Base-by-base conservation (phyloP, 805 yeast genomes). In the Saturnispora gosingensis region DNA sequence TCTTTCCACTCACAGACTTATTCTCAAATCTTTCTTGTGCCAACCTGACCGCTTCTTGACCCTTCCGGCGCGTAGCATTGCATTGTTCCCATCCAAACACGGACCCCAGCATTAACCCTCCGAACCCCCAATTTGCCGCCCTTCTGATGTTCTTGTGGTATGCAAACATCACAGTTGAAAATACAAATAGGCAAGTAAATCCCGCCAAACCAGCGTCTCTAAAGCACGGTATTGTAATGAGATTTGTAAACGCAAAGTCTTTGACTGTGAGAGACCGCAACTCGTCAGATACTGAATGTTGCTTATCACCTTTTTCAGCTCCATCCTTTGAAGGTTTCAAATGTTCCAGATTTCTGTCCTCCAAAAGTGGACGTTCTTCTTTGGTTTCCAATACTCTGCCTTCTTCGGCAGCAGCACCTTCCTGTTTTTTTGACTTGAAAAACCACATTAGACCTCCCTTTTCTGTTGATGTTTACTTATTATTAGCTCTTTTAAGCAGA, bases 1-100 rank as follows among this genome's bases (percentile, higher is more conserved):
- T 30, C 34, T 30, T 30, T 30, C 34, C 34, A 30, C 15, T 10
- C 34, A 30, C 9, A 5, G 42, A 16, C 58, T 61, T 62, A 36
- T 60, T 59, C 46, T 61, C 64, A 49, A 55, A 68, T 20, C 63
- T 72, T 53, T 77, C 77, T 59, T 80, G 82, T 0, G 96, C 96
- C 60, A 77, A 67, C 53, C 79, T 81, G 46, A 90, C 83, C 52
- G 42, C 42, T 18, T 38, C 42, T 38, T 38, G 42, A 4, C 42
- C 42, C 13, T 20, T 38, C 18, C 83, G 74, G 64, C 95, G 74
- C 45, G 80, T 74, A 46, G 80, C 73, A 53, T 96, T 74, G 66
- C 98, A 90, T 67, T 88, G 96, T 64, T 90, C 97, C 96, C 96
- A 90, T 1, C 95, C 87, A 27, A 86, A 81, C 0, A 86, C 74